phyloP scores from a whole-genome alignment of 805 yeast species.

The Hanseniaspora opuntiae region DNA sequence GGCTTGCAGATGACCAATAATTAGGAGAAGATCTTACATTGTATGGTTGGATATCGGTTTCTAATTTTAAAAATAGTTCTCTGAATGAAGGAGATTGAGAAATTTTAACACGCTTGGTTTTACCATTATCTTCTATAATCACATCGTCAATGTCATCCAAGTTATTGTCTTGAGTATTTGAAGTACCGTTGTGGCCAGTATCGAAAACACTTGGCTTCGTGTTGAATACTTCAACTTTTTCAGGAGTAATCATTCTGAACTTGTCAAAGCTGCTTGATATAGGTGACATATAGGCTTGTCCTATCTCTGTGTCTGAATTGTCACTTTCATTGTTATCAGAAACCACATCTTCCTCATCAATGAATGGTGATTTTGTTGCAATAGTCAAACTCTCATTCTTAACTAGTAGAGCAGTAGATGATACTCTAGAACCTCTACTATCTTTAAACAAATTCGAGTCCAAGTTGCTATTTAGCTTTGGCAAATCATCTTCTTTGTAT shows the following conservation, averaged over 20 bases:
- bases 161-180: not conserved
- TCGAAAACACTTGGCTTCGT: not conserved
- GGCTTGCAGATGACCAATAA: not conserved
- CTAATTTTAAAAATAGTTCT: slow-evolving; percentile 10
- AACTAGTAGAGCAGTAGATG: not conserved
- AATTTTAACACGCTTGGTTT: not conserved
- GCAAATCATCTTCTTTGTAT: slow-evolving; percentile 5
- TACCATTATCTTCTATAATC: not conserved
- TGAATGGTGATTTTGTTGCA: not conserved
- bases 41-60: slow-evolving; percentile 4
- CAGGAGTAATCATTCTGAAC: not conserved
- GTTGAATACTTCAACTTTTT: not conserved
- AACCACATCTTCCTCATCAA: not conserved
- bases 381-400: not conserved
- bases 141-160: not conserved
- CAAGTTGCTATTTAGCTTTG: slow-evolving; percentile 8
- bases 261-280: not conserved
- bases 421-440: not conserved
- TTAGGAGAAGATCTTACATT: slow-evolving; percentile 1
- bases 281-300: not conserved
- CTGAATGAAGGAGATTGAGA: slow-evolving; percentile 11
- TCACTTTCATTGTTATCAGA: not conserved
- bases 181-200: not conserved
- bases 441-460: slow-evolving; percentile 1
- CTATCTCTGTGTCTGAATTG: not conserved